phyloP scores from a whole-genome alignment of 2,329 filamentous ascomycete species.

The Camillea tinctor region DNA sequence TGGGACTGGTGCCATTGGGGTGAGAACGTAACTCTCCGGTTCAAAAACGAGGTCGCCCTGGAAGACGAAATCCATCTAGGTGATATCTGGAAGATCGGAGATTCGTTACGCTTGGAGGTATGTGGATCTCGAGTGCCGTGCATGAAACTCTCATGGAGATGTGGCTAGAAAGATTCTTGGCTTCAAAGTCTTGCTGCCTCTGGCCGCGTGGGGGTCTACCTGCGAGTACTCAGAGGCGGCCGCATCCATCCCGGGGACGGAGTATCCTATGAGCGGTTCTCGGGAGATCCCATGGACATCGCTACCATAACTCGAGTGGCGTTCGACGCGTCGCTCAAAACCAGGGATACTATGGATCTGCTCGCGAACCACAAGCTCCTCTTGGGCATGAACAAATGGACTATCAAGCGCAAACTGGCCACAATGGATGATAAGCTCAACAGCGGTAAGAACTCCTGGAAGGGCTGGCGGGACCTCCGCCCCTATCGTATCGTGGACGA shows the following conservation, averaged over 20 bases:
- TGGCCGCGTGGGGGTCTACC: slow-evolving; percentile 21
- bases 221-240: slow-evolving; percentile 20
- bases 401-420: slow-evolving; percentile 11
- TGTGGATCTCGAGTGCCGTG: slow-evolving; percentile 24
- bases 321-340: slow-evolving; percentile 24
- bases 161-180: slow-evolving; percentile 24
- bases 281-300: slow-evolving; percentile 14
- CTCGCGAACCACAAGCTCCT: slow-evolving; percentile 22
- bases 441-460: slow-evolving; percentile 21
- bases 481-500: slow-evolving; percentile 18
- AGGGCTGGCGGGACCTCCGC: slow-evolving; percentile 20
- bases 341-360: slow-evolving; percentile 22
- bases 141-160: slow-evolving; percentile 25
- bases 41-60: slow-evolving; percentile 10
- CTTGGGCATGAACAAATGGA: slow-evolving; percentile 21
- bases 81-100: slow-evolving; percentile 24
- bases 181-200: slow-evolving; percentile 19
- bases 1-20: slow-evolving; percentile 28
- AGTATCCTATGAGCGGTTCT: slow-evolving; percentile 14
- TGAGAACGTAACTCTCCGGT: slow-evolving; percentile 23
- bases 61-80: slow-evolving; percentile 22
- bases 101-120: slow-evolving; percentile 20
- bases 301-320: slow-evolving; percentile 19
- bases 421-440: slow-evolving; percentile 17
- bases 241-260: slow-evolving; percentile 21